phyloP scores from a whole-genome alignment of 306 rosid genomes.

The Sindora glabra region DNA sequence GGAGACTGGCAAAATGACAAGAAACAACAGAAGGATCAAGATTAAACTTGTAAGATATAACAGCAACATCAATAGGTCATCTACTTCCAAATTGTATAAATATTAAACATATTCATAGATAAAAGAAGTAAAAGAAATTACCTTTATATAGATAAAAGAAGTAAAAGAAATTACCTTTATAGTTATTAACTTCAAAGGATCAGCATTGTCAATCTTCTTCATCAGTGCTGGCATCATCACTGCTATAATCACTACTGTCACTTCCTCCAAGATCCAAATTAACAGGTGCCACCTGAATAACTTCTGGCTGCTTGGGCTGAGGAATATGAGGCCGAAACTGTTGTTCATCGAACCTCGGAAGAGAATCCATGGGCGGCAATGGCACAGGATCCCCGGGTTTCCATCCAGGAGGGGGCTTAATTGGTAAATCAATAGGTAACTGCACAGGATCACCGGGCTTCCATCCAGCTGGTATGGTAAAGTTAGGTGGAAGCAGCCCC shows the following conservation, averaged over 20 bases:
- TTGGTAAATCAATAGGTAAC: slow-evolving; percentile 58
- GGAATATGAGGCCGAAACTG: slow-evolving; percentile 42
- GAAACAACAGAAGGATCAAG: too few species aligned
- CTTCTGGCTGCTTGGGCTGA: slow-evolving; percentile 53
- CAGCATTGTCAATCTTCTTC: slow-evolving; percentile 54
- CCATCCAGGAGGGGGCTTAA: slow-evolving; percentile 93
- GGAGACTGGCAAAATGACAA: too few species aligned
- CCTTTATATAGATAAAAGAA: too few species aligned
- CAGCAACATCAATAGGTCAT: too few species aligned
- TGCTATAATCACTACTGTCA: slow-evolving; percentile 83
- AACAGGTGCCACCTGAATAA: slow-evolving; percentile 85
- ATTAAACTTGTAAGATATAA: too few species aligned
- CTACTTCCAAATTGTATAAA: too few species aligned
- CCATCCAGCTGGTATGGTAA: slow-evolving; percentile 83
- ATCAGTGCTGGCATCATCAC: slow-evolving; percentile 77
- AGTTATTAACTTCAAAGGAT: not conserved
- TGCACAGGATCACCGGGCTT: slow-evolving; percentile 94
- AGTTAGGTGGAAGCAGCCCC: slow-evolving; percentile 69
- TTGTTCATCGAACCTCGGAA: slow-evolving; percentile 55
- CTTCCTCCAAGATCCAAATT: slow-evolving; percentile 82
- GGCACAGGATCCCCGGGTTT: slow-evolving; percentile 94
- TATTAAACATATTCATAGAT: too few species aligned
- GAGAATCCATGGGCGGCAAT: slow-evolving; percentile 58
- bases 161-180: slow-evolving; percentile 12
- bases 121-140: too few species aligned